phyloP scores from a whole-genome alignment of 768 basidiomycete species.

The Hericium rajendrae region DNA sequence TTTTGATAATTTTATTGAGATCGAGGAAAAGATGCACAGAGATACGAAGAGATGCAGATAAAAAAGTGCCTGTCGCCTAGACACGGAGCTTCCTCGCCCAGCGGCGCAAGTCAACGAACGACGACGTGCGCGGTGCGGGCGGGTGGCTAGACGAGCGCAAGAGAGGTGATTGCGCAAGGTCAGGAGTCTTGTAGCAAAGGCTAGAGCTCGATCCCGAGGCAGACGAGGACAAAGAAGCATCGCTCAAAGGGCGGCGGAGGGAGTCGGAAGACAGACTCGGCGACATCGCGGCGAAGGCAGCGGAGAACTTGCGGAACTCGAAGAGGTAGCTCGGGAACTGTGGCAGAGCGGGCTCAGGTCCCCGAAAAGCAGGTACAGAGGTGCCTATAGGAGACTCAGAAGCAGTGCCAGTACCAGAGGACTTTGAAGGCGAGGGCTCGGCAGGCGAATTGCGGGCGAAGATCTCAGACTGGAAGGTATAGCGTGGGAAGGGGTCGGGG shows the following conservation, averaged over 20 bases:
- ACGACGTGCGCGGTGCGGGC: too few species aligned
- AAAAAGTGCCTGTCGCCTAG: too few species aligned
- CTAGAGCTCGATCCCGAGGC: neutral
- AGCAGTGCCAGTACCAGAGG: neutral
- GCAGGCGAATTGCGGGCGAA: neutral
- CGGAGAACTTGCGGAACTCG: neutral
- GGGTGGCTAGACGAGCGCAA: too few species aligned
- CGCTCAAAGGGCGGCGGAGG: neutral
- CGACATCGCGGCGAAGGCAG: neutral
- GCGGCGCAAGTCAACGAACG: too few species aligned
- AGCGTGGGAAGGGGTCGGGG: neutral
- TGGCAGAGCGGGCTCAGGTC: too few species aligned
- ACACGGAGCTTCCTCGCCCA: too few species aligned
- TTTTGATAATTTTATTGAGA: too few species aligned
- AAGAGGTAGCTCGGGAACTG: neutral
- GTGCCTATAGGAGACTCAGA: neutral
- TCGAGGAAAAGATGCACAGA: too few species aligned
- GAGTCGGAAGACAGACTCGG: neutral
- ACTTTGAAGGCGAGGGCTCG: neutral
- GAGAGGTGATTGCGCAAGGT: too few species aligned
- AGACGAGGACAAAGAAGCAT: neutral
- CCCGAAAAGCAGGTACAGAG: neutral
- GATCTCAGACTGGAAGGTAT: neutral
- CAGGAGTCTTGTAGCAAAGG: neutral
- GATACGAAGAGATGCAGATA: too few species aligned